These are phyloP conservation scores for Leishmania mexicana DNA, from an alignment of 208 protist species.

Conservation along the genomic window DNA sequence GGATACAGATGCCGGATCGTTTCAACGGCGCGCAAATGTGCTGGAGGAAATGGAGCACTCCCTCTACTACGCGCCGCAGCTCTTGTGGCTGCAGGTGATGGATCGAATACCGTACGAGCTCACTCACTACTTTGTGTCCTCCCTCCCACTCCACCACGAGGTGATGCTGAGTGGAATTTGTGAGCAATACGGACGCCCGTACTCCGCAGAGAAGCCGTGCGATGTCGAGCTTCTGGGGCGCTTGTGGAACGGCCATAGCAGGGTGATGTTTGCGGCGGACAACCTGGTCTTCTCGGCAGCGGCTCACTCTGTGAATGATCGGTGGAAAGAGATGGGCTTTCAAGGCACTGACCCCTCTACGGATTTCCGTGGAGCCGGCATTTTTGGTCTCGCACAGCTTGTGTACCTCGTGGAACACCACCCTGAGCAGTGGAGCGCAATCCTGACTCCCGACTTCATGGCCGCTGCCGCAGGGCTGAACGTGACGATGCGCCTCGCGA, in stretches of 20 bases:
- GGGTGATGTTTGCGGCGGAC: slow-evolving; percentile 27
- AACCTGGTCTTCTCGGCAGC: slow-evolving; percentile 17
- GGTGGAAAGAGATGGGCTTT: slow-evolving; percentile 90
- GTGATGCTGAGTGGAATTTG: slow-evolving; percentile 31
- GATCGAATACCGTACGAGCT: slow-evolving; percentile 33
- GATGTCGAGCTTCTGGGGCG: slow-evolving; percentile 48
- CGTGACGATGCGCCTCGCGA: slow-evolving; percentile 70
- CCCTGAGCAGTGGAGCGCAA: slow-evolving; percentile 43
- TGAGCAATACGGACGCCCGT: slow-evolving; percentile 34
- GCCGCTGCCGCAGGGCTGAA: slow-evolving; percentile 75
- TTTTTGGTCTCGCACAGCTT: slow-evolving; percentile 75
- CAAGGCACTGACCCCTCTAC: slow-evolving; percentile 81
- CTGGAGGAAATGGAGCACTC: slow-evolving; percentile 29
- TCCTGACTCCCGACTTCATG: slow-evolving; percentile 49
- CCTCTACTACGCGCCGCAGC: slow-evolving; percentile 24
- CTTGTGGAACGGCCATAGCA: slow-evolving; percentile 57
- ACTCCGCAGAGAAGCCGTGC: slow-evolving; percentile 10
- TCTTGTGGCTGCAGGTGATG: slow-evolving; percentile 35
- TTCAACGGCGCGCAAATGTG: slow-evolving; percentile 16
- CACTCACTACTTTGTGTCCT: slow-evolving; percentile 27
- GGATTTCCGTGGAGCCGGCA: slow-evolving; percentile 87
- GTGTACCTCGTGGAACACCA: slow-evolving; percentile 74
- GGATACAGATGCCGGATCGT: not conserved
- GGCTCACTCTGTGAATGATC: slow-evolving; percentile 29
- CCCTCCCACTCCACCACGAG: slow-evolving; percentile 17